A percentile compares a stretch with the other conserved stretches of the same genome.
Conservation (phyloP, 257 asterid species). For the Fraxinus excelsior region DNA sequence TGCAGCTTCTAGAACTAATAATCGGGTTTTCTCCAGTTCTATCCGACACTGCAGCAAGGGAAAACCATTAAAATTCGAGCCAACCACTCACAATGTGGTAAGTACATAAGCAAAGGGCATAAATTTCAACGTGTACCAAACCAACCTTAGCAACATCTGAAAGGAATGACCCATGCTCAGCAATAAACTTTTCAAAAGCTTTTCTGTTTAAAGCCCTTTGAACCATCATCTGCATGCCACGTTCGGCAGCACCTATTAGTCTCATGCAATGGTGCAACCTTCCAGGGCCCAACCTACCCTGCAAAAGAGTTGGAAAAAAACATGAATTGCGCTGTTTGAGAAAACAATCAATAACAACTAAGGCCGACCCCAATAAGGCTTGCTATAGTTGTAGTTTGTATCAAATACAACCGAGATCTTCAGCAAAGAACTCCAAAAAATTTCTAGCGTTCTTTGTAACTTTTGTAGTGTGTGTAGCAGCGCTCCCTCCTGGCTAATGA, state of each 20-base stretch:
- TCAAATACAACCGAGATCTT: not conserved
- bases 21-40: constrained; percentile 75
- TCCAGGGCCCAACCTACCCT: constrained; percentile 99
- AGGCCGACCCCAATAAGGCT: too few species aligned
- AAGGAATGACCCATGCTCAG: constrained; percentile 87
- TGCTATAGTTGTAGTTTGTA: not conserved
- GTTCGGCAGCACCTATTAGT: constrained; percentile 91
- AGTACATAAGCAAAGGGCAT: not conserved
- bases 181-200: constrained; percentile 75
- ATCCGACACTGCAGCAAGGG: constrained; percentile 68
- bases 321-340: not conserved
- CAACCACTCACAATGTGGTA: not conserved
- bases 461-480: not conserved
- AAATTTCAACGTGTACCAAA: not conserved
- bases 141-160: constrained; percentile 88
- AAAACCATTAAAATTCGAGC: not conserved
- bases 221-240: constrained; percentile 87
- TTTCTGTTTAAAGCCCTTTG: constrained; percentile 76
- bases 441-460: not conserved
- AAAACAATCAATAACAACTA: not conserved
- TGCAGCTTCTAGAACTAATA: constrained; percentile 93
- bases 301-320: constrained; percentile 24
- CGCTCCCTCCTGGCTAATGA: not conserved
- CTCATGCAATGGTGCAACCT: constrained; percentile 99
- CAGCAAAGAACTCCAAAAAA: not conserved